Conservation (phyloP, 192 early-diverging fungal species). For the Fimicolochytrium jonesii region DNA sequence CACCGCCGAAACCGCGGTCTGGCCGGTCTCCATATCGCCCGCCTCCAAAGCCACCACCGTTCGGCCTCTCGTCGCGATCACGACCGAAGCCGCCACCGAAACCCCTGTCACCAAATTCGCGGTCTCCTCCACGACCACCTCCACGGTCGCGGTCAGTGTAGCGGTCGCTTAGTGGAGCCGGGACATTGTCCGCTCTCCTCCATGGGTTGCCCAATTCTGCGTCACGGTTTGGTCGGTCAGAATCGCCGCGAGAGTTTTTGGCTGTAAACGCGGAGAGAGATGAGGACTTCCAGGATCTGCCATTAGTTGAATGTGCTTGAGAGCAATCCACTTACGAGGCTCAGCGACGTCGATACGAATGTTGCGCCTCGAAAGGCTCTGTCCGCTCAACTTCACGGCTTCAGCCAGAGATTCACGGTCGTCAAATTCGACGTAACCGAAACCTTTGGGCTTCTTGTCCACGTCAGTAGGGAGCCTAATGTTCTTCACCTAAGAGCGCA, state of each 20-base stretch:
- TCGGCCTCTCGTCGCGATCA: conserved; percentile 10
- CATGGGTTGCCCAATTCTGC: conserved; percentile 19
- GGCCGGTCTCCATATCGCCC: background rate
- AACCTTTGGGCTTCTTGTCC: conserved; percentile 80
- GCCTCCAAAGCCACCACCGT: conserved; percentile 2
- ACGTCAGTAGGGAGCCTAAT: conserved; percentile 81
- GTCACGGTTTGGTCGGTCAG: conserved; percentile 13
- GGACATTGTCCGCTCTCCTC: too few relatives aligned
- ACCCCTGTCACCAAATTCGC: conserved; percentile 8
- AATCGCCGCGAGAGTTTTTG: background rate
- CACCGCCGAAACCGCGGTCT: conserved; percentile 3
- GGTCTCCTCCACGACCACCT: conserved; percentile 25
- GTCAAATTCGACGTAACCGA: conserved; percentile 94
- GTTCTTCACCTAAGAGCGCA: conserved; percentile 68
- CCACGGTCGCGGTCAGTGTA: conserved; percentile 34
- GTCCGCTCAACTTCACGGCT: conserved; percentile 67
- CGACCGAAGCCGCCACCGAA: conserved; percentile 30
- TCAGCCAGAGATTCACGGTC: conserved; percentile 73
- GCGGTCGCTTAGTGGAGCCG: conserved; percentile 48
- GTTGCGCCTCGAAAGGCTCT: conserved; percentile 57
- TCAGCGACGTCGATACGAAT: conserved; percentile 89
- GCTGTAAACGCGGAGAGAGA: too few relatives aligned
- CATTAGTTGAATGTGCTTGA: background rate
- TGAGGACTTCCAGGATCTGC: too few relatives aligned
- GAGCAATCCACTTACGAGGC: conserved; percentile 55